phyloP scores from a whole-genome alignment of 768 basidiomycete species.

The Leccinum truebloodii region DNA sequence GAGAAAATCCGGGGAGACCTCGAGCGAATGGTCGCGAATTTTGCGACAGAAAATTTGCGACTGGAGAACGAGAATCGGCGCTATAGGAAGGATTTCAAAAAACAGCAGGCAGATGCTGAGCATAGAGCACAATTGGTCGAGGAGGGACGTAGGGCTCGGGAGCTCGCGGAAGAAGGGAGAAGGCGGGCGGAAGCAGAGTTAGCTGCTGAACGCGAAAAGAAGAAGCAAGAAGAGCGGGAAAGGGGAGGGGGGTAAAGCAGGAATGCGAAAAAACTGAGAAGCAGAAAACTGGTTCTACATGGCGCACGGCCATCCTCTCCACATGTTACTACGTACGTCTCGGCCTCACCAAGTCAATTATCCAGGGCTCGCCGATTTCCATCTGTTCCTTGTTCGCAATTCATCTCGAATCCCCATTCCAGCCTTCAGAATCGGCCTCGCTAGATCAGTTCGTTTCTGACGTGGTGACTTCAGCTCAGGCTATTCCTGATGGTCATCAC shows the following conservation, averaged over 20 bases:
- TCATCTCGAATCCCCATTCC: too few species aligned
- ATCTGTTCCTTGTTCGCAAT: too few species aligned
- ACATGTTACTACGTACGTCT: too few species aligned
- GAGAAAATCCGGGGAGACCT: conserved; percentile 41
- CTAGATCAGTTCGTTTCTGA: too few species aligned
- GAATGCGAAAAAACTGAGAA: background rate
- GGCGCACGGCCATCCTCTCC: background rate
- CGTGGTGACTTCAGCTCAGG: too few species aligned
- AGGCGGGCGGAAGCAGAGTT: conserved; percentile 22
- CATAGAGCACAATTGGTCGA: conserved; percentile 20
- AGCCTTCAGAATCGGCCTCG: too few species aligned
- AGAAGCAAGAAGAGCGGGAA: background rate
- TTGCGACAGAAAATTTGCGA: conserved; percentile 36
- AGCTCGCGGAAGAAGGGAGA: conserved; percentile 23
- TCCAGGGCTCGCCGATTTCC: too few species aligned
- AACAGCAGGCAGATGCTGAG: conserved; percentile 22
- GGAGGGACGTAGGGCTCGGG: conserved; percentile 27
- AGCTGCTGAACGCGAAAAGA: conserved; percentile 13
- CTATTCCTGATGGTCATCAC: too few species aligned
- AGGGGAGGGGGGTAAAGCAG: background rate
- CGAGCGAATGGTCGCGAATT: conserved; percentile 39
- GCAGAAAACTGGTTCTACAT: background rate
- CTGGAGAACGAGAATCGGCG: conserved; percentile 29
- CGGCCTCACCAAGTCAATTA: too few species aligned
- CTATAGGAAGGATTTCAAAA: conserved; percentile 18